Evolutionary conservation across 306 rosid species (phyloP).

Genomic region (Casuarina cunninghamiana): DNA sequence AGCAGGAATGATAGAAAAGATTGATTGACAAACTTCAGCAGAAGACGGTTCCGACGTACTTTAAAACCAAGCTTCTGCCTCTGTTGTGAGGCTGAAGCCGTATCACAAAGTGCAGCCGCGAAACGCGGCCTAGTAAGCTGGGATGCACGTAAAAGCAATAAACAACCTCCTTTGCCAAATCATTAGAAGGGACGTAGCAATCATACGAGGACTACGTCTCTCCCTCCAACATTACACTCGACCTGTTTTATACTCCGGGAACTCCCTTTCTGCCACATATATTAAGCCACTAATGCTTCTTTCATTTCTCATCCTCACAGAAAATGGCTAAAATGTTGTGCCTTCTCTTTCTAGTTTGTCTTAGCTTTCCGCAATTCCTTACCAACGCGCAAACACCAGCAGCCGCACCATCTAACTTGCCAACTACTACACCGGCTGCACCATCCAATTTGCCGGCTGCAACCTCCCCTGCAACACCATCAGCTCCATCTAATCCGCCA

Average conservation of each 20-base stretch:
- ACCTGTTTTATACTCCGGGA: slow-evolving; percentile 5
- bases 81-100: background rate
- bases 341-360: slow-evolving; percentile 21
- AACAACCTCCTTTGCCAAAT: slow-evolving; percentile 30
- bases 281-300: slow-evolving; percentile 15
- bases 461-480: background rate
- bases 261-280: background rate
- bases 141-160: background rate
- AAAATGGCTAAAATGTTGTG: slow-evolving; percentile 37
- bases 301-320: slow-evolving; percentile 8
- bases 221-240: slow-evolving; percentile 34
- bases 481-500: background rate
- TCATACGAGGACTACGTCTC: slow-evolving; percentile 47
- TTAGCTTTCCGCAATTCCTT: slow-evolving; percentile 26
- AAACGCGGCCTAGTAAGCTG: background rate
- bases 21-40: background rate
- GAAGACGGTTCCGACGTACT: background rate
- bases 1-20: background rate
- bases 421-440: slow-evolving; percentile 27
- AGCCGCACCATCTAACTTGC: slow-evolving; percentile 38
- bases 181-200: slow-evolving; percentile 42
- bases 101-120: background rate
- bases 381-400: slow-evolving; percentile 41
- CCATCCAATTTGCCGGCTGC: slow-evolving; percentile 4
- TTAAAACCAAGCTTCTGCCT: background rate